A percentile compares a stretch with the other conserved stretches of the same genome.
Evolutionary conservation across 2,329 filamentous ascomycete genomes (phyloP).

Genomic region (Aspergillus pseudoterreus): DNA sequence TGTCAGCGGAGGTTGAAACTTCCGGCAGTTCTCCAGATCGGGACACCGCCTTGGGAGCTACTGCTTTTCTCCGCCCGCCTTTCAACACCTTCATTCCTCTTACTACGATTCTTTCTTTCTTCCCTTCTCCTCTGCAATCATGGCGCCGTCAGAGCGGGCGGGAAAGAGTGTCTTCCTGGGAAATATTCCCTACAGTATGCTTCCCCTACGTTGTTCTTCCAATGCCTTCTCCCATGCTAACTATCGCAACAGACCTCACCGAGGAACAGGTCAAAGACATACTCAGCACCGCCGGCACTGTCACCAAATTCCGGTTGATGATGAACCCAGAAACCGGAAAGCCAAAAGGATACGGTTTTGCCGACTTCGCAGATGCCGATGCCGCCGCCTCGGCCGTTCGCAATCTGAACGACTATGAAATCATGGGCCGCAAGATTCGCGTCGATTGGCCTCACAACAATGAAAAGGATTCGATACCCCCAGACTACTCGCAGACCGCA

Average conservation of each 20-base stretch:
- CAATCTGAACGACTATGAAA: slow-evolving; percentile 91
- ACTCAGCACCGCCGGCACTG: slow-evolving; percentile 83
- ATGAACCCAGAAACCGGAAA: slow-evolving; percentile 93
- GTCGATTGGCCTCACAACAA: slow-evolving; percentile 97
- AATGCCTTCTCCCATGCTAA: slow-evolving; percentile 13
- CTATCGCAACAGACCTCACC: slow-evolving; percentile 67
- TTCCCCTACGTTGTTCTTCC: slow-evolving; percentile 45
- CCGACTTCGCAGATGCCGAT: slow-evolving; percentile 91
- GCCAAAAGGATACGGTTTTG: slow-evolving; percentile 94
- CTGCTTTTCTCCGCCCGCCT: background rate
- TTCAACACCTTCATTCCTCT: background rate
- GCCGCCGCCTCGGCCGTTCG: slow-evolving; percentile 88
- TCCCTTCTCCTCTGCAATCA: slow-evolving; percentile 18
- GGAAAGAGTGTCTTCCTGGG: slow-evolving; percentile 47
- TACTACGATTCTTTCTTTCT: background rate
- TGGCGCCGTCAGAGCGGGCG: slow-evolving; percentile 41
- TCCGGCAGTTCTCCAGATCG: slow-evolving; percentile 22
- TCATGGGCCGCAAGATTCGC: slow-evolving; percentile 89
- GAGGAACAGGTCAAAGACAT: slow-evolving; percentile 96
- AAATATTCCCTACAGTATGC: slow-evolving; percentile 67
- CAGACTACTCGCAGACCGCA: slow-evolving; percentile 46
- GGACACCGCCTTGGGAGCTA: slow-evolving; percentile 21
- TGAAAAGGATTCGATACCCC: slow-evolving; percentile 62
- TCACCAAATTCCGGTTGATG: slow-evolving; percentile 86
- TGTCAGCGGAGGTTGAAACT: slow-evolving; percentile 23